Conservation (phyloP, 2,329 filamentous ascomycete species). For the Rasamsonia emersonii region DNA sequence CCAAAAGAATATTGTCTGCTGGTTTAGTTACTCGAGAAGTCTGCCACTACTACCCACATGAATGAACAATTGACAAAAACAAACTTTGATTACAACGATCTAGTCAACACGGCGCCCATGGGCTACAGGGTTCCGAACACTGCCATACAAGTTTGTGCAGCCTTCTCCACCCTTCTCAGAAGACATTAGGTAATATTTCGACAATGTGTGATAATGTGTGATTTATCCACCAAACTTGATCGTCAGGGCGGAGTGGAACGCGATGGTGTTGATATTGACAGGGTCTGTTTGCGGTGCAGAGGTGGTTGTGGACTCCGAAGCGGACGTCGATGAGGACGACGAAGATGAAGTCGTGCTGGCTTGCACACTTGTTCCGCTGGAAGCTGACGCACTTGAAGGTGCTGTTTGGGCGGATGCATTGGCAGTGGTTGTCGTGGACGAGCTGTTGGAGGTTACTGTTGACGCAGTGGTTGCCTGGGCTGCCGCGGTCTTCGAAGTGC, state of each 20-base stretch:
- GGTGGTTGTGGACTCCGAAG: neutral
- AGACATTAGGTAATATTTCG: conserved; percentile 2
- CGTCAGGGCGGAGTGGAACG: conserved; percentile 6
- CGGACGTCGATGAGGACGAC: neutral
- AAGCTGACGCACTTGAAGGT: neutral
- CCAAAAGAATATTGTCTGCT: too few relatives aligned
- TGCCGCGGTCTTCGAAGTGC: neutral
- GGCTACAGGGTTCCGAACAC: too few relatives aligned
- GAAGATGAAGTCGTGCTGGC: too few relatives aligned
- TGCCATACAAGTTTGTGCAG: too few relatives aligned
- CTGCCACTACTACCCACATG: too few relatives aligned
- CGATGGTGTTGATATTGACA: conserved; percentile 7
- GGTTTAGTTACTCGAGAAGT: too few relatives aligned
- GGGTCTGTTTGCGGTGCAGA: neutral
- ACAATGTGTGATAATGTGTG: neutral
- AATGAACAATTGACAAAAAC: too few relatives aligned
- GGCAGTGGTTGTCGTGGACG: neutral
- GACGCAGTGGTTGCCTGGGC: neutral
- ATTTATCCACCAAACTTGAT: conserved; percentile 5
- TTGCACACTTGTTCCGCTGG: conserved; percentile 1
- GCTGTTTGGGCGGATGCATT: conserved; percentile 2
- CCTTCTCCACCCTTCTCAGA: neutral
- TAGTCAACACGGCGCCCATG: too few relatives aligned
- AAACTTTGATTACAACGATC: too few relatives aligned
- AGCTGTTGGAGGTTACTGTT: neutral